Conservation (phyloP, 108 stramenopile genomes). For the Parietichytrium sp. region DNA sequence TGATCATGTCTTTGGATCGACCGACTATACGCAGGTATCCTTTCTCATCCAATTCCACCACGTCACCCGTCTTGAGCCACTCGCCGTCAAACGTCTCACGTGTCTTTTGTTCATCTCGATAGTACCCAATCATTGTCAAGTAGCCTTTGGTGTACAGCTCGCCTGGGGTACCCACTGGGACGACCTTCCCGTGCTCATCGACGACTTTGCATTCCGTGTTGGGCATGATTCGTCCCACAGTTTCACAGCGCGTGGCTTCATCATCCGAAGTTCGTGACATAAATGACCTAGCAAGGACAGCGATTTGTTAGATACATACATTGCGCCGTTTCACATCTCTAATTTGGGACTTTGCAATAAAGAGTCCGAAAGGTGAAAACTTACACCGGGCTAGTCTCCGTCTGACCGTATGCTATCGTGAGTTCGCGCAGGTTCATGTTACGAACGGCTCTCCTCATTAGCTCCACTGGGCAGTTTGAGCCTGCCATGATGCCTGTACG, state of each 20-base stretch:
- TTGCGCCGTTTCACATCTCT: no score
- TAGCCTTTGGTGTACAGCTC: constrained; percentile 39
- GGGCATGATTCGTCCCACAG: constrained; percentile 35
- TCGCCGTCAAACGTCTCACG: background rate
- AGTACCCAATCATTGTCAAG: constrained; percentile 44
- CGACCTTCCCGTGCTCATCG: background rate
- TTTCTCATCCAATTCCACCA: constrained; percentile 31
- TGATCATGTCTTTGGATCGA: constrained; percentile 44
- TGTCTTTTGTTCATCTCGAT: constrained; percentile 14
- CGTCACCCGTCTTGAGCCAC: constrained; percentile 44
- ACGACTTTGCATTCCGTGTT: constrained; percentile 40
- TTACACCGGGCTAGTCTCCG: constrained; percentile 39
- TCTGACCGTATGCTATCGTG: constrained; percentile 39
- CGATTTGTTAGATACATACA: no score
- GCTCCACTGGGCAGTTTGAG: background rate
- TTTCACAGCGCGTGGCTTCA: background rate
- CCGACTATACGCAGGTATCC: constrained; percentile 42
- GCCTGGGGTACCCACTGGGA: background rate
- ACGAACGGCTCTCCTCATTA: constrained; percentile 9
- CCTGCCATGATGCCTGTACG: constrained; percentile 43
- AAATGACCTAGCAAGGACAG: no score
- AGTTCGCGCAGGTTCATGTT: background rate
- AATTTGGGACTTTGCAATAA: no score
- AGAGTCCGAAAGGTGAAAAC: no score
- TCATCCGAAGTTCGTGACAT: background rate